Percentiles rank a stretch among this genome's conserved stretches.
These are phyloP conservation scores for Rhizopus delemar DNA, from an alignment of 371 early-diverging fungal species.

Conservation along the genomic window DNA sequence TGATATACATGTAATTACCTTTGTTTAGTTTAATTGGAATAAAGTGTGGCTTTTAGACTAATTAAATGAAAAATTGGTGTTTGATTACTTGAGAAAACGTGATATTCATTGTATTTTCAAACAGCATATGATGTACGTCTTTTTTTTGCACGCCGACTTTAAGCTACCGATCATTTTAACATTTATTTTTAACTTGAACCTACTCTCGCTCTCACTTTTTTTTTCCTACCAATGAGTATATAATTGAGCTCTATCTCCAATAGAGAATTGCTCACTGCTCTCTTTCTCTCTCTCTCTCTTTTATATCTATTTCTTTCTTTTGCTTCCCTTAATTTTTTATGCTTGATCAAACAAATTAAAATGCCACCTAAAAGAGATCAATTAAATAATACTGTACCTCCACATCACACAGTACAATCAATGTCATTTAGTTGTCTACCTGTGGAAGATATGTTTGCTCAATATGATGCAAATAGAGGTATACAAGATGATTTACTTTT, in stretches of 20 bases:
- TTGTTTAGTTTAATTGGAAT: too few relatives aligned
- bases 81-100: conserved; percentile 22
- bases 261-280: neutral
- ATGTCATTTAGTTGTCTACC: conserved; percentile 5
- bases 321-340: conserved; percentile 14
- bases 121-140: conserved; percentile 18
- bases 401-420: conserved; percentile 5
- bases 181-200: conserved; percentile 21
- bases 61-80: neutral
- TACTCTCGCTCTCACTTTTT: neutral
- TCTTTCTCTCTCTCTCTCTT: neutral
- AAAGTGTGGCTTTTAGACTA: too few relatives aligned
- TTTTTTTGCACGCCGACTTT: conserved; percentile 29
- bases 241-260: conserved; percentile 10
- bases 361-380: conserved; percentile 3
- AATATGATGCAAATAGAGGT: conserved; percentile 22
- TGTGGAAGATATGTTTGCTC: conserved; percentile 18
- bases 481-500: conserved; percentile 24
- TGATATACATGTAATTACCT: too few relatives aligned
- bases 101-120: conserved; percentile 5
- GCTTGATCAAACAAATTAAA: conserved; percentile 12
- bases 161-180: conserved; percentile 26
- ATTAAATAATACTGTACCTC: neutral
- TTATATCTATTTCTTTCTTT: conserved; percentile 1
- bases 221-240: conserved; percentile 13